Evolutionary conservation across 129 eudicot genomes (phyloP), one percentile per base, ranked within the genome.

Genomic region (Artemisia argyi): DNA sequence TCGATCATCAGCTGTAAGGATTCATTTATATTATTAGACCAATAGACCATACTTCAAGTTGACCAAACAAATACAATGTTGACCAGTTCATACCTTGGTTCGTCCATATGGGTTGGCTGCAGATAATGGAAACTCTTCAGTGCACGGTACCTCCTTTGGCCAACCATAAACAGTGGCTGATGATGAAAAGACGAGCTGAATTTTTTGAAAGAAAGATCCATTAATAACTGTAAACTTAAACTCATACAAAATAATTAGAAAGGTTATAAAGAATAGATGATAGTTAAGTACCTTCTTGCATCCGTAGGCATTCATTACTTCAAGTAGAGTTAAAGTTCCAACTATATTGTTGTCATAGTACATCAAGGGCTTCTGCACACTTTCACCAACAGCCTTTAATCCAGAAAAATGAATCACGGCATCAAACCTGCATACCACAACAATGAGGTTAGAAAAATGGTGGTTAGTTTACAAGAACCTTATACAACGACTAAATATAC

Each of bases 321-420:
- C 96, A 68, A 94, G 75, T 17, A 94, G 87, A 18, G 79, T 82
- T 71, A 94, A 77, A 63, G 98, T 94, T 68, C 98, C 98, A 70
- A 73, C 81, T 71, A 94, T 53, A 77, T 94, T 90, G 66, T 90
- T 90, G 77, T 90, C 67, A 55, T 90, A 90, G 78, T 94, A 94
- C 84, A 78, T 64, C 84, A 94, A 74, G 8, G 98, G 98, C 60
- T 94, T 85, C 61, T 78, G 81, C 60, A 94, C 97, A 84, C 98
- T 94, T 86, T 94, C 98, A 82, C 98, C 98, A 62, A 94, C 98
- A 4, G 98, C 98, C 75, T 94, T 94, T 20, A 94, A 48, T 73
- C 98, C 98, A 59, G 98, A 96, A 76, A 90, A 94, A 73, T 94
- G 98, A 49, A 94, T 88, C 73, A 94, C 98, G 16, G 98, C 93